A percentile compares a stretch with the other conserved stretches of the same genome.
phyloP scores from a whole-genome alignment of 148 eudicot species.

The Spergularia marina region DNA sequence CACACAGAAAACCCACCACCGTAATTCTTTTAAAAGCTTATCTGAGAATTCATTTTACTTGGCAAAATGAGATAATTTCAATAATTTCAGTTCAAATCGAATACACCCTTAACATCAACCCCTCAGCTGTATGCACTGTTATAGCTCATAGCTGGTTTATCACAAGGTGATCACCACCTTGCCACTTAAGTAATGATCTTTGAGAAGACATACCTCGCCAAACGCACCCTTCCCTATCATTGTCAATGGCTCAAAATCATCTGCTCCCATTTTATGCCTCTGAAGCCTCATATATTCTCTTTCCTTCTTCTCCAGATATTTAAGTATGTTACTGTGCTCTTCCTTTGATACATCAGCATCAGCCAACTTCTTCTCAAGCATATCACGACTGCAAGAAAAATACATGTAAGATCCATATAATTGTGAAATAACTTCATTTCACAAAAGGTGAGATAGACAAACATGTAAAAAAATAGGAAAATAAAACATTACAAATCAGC shows the following conservation, averaged over 20 bases:
- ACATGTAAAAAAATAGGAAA: neutral
- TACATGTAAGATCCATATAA: neutral
- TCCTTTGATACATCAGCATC: constrained; percentile 94
- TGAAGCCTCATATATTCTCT: constrained; percentile 90
- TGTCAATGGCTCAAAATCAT: constrained; percentile 94
- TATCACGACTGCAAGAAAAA: constrained; percentile 58
- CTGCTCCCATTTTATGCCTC: constrained; percentile 98
- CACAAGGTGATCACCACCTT: no score
- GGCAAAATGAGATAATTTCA: no score
- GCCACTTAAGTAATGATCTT: no score
- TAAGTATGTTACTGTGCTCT: constrained; percentile 77
- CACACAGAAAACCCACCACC: no score
- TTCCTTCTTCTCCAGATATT: constrained; percentile 82
- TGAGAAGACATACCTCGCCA: constrained; percentile 63
- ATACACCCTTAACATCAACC: no score
- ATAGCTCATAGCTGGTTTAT: no score
- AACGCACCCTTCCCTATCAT: constrained; percentile 99
- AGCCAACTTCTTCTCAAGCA: constrained; percentile 88
- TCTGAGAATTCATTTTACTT: no score
- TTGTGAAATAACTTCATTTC: neutral
- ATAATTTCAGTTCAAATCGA: no score
- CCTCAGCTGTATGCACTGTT: no score
- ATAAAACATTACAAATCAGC: neutral
- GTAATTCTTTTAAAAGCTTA: no score
- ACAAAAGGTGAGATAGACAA: neutral